These are phyloP conservation scores for Collybiopsis confluens DNA, from an alignment of 768 basidiomycete genomes.

Conservation along the genomic window DNA sequence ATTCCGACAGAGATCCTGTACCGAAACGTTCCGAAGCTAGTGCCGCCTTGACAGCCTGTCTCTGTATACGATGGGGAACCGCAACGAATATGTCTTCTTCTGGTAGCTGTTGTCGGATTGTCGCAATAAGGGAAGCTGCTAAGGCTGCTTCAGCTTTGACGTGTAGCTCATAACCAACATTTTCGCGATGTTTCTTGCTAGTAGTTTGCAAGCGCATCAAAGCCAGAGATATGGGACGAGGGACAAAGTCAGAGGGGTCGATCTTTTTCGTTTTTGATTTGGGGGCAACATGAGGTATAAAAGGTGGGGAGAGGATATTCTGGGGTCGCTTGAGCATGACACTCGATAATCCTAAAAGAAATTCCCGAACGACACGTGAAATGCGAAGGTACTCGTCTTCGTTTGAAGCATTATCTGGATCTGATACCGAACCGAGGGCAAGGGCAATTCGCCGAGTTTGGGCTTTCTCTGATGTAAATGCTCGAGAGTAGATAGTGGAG, in stretches of 20 bases:
- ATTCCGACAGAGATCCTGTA: neutral
- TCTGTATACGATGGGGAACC: slow-evolving; percentile 48
- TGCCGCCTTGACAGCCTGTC: slow-evolving; percentile 45
- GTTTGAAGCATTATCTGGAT: slow-evolving; percentile 12
- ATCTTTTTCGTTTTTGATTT: slow-evolving; percentile 13
- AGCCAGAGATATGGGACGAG: slow-evolving; percentile 40
- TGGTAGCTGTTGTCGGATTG: slow-evolving; percentile 32
- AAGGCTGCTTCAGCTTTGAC: slow-evolving; percentile 44
- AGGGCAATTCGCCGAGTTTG: slow-evolving; percentile 36
- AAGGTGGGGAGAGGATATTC: slow-evolving; percentile 25
- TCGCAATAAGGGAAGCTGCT: slow-evolving; percentile 38
- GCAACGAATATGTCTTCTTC: slow-evolving; percentile 47
- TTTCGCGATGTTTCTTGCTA: slow-evolving; percentile 21
- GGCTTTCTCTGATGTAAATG: slow-evolving; percentile 44
- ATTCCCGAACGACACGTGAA: slow-evolving; percentile 24
- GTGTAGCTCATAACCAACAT: slow-evolving; percentile 42
- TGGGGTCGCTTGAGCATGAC: slow-evolving; percentile 42
- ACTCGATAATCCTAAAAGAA: slow-evolving; percentile 37
- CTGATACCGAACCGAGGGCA: slow-evolving; percentile 23
- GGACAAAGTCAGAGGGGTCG: slow-evolving; percentile 14
- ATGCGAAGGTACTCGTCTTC: slow-evolving; percentile 21
- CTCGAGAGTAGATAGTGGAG: slow-evolving; percentile 44
- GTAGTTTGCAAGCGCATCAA: slow-evolving; percentile 36
- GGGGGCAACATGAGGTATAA: slow-evolving; percentile 12
- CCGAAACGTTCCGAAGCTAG: slow-evolving; percentile 13